phyloP scores from a whole-genome alignment of 192 early-diverging fungal species.

The Ambispora gerdemannii region DNA sequence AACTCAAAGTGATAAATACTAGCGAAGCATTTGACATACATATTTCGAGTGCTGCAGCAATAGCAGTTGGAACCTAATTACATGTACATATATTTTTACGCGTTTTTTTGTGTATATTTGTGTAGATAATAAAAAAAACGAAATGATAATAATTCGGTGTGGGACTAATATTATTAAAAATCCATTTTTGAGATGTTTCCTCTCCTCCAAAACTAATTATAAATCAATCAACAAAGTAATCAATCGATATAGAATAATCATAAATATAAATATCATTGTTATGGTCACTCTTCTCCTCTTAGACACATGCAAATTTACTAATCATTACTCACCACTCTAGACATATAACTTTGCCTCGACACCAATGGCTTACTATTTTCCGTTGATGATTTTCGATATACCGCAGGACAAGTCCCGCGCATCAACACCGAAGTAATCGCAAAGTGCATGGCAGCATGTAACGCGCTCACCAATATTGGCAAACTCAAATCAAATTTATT shows the following conservation, averaged over 20 bases:
- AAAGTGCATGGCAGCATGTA: constrained; percentile 72
- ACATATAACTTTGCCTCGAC: constrained; percentile 39
- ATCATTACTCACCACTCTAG: constrained; percentile 42
- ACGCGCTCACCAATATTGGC: constrained; percentile 74
- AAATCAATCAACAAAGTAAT: too few species aligned
- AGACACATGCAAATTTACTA: background rate
- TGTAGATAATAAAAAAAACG: too few species aligned
- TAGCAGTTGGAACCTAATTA: constrained; percentile 60
- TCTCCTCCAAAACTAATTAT: too few species aligned
- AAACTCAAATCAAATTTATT: constrained; percentile 70
- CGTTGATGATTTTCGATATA: constrained; percentile 37
- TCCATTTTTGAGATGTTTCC: too few species aligned
- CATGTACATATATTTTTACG: background rate
- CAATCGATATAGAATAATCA: too few species aligned
- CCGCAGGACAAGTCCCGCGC: constrained; percentile 37
- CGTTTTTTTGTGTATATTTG: too few species aligned
- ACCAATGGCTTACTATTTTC: too few species aligned
- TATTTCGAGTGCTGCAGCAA: constrained; percentile 80
- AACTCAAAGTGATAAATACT: constrained; percentile 76
- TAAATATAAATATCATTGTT: too few species aligned
- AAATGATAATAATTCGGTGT: too few species aligned
- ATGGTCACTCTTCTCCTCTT: too few species aligned
- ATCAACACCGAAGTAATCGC: constrained; percentile 56
- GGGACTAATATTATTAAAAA: too few species aligned
- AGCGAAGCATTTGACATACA: constrained; percentile 77